Evolutionary conservation across 1,284 basidiomycete species (phyloP).

Genomic region (Tylopilus orsonianus): DNA sequence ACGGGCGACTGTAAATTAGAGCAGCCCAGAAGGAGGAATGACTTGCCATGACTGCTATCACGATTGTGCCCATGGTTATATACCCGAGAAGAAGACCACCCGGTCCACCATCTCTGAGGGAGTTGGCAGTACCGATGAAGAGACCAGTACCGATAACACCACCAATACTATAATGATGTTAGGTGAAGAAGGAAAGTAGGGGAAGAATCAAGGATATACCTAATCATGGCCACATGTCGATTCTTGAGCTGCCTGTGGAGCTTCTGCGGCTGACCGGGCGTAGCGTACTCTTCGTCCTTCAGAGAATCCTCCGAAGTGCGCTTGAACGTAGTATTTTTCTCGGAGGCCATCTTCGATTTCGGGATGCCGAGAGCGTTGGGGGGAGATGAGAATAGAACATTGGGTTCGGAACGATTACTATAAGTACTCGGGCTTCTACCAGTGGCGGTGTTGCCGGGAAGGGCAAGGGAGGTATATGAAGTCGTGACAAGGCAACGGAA

Average conservation of each 20-base stretch:
- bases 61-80: slow-evolving; percentile 58
- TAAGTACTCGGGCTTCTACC: background rate
- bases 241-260: slow-evolving; percentile 64
- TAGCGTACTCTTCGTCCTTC: slow-evolving; percentile 23
- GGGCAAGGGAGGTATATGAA: background rate
- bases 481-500: background rate
- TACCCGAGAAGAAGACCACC: slow-evolving; percentile 68
- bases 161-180: slow-evolving; percentile 44
- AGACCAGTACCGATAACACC: slow-evolving; percentile 78
- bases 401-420: background rate
- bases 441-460: slow-evolving; percentile 19
- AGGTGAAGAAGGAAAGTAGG: background rate
- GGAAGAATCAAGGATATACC: slow-evolving; percentile 34
- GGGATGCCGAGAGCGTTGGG: background rate
- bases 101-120: slow-evolving; percentile 58
- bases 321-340: slow-evolving; percentile 22
- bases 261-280: slow-evolving; percentile 13
- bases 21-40: background rate
- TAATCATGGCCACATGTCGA: slow-evolving; percentile 70
- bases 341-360: slow-evolving; percentile 13
- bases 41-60: slow-evolving; percentile 57
- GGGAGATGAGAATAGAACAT: background rate
- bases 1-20: slow-evolving; percentile 1
- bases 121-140: slow-evolving; percentile 63
- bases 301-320: slow-evolving; percentile 16